phyloP scores from a whole-genome alignment of 179 eudicot species.

The Patellifolia procumbens region DNA sequence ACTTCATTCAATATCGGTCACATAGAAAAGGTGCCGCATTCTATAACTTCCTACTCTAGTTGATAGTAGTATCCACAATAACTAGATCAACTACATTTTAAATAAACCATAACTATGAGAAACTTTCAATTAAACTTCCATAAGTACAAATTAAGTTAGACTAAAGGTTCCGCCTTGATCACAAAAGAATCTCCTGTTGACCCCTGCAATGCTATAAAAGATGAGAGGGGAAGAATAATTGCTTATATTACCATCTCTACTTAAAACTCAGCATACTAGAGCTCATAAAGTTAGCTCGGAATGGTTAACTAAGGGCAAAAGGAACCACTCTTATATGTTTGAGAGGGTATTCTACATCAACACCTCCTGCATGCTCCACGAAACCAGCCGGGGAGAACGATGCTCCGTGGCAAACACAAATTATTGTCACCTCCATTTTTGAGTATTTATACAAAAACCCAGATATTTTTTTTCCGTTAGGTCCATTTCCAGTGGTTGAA shows the following conservation, averaged over 20 bases:
- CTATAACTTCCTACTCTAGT: too few relatives aligned
- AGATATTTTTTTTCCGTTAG: slow-evolving; percentile 58
- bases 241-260: not conserved
- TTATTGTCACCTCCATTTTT: slow-evolving; percentile 54
- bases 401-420: slow-evolving; percentile 74
- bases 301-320: slow-evolving; percentile 28
- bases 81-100: not conserved
- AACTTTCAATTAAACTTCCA: slow-evolving; percentile 11
- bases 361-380: slow-evolving; percentile 82
- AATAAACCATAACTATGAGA: too few relatives aligned
- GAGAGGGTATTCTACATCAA: slow-evolving; percentile 55
- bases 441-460: slow-evolving; percentile 67
- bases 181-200: slow-evolving; percentile 15
- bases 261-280: not conserved
- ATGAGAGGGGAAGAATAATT: not conserved
- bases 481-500: slow-evolving; percentile 69
- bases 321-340: slow-evolving; percentile 62
- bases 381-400: slow-evolving; percentile 72
- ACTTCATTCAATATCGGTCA: too few relatives aligned
- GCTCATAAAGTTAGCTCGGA: not conserved
- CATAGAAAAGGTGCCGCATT: too few relatives aligned
- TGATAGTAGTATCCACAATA: too few relatives aligned
- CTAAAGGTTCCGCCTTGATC: not conserved
- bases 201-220: not conserved
- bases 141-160: slow-evolving; percentile 27